Evolutionary conservation across 2,329 filamentous ascomycete genomes (phyloP), one percentile per base, ranked within the genome.

Genomic region (Botrytis galanthina): DNA sequence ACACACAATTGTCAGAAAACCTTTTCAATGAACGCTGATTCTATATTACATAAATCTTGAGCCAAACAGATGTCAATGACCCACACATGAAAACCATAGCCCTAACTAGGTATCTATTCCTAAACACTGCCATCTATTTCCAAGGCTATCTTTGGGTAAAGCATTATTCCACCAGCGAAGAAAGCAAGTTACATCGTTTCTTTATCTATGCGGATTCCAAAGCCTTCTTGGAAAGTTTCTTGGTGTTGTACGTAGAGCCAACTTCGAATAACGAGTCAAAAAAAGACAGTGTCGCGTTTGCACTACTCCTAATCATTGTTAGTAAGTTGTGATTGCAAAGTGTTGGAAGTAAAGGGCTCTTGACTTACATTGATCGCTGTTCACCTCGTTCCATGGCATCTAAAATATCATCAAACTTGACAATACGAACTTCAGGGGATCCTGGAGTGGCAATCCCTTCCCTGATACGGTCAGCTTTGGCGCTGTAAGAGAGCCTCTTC

Each of bases 161-260:
- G 9, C 37, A 39, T 18, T 29, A 26, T 54, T 51, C 22, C 26
- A 20, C 4, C 18, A 42, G 3, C 54, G 1, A 57, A 16, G 16
- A 42, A 22, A 37, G 39, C 22, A 59, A 32, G 10, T 3, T 26
- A 42, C 10, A 32, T 57, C 9, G 3, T 20, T 54, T 26, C 20
- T 32, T 14, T 14, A 2, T 29, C 29, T 70, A 35, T 46, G 16
- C 39, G 37, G 20, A 59, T 32, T 57, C 6, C 3, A 42, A 42
- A 57, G 35, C 18, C 20, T 32, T 18, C 37, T 22, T 42, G 1
- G n/a, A 32, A 1, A 5, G 12, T 57, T 51, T 44, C 18, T 72
- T 72, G n/a, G 22, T 67, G n/a, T 72, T 72, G 29, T 72, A 72
- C n/a, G 60, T 67, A 16, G 70, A 72, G 4, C n/a, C 16, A 10